phyloP scores from a whole-genome alignment of 2,329 filamentous ascomycete species.

The Ascosphaera apis region DNA sequence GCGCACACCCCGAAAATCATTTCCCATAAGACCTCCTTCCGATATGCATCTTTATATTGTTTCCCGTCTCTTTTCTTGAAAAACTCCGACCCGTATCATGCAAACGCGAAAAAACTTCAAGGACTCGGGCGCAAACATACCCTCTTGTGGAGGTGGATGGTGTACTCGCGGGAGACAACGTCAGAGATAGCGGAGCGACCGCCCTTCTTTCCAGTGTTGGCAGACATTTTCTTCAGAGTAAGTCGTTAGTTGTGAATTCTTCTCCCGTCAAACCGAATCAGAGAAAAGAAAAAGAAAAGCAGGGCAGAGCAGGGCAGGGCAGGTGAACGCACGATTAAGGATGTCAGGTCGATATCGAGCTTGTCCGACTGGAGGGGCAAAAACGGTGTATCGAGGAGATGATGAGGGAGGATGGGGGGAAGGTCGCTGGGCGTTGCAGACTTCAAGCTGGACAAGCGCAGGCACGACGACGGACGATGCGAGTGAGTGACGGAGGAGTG shows the following conservation, averaged over 20 bases:
- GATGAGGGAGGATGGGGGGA: too few relatives aligned
- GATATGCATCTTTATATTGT: conserved; percentile 2
- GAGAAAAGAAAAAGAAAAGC: background rate
- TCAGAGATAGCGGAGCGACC: conserved; percentile 89
- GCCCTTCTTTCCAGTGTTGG: conserved; percentile 40
- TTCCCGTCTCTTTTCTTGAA: conserved; percentile 2
- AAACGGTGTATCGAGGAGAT: too few relatives aligned
- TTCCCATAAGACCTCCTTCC: too few relatives aligned
- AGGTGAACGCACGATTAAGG: too few relatives aligned
- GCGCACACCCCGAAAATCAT: too few relatives aligned
- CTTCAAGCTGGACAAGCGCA: too few relatives aligned
- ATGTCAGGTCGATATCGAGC: too few relatives aligned
- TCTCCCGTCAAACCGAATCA: background rate
- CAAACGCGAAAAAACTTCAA: background rate
- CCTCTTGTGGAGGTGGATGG: conserved; percentile 99
- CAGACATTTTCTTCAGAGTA: conserved; percentile 42
- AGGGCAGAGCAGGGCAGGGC: background rate
- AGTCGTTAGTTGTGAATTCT: background rate
- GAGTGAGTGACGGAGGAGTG: too few relatives aligned
- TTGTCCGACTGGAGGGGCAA: too few relatives aligned
- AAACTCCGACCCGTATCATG: background rate
- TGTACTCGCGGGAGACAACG: conserved; percentile 99
- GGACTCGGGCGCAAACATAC: conserved; percentile 47
- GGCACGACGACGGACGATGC: too few relatives aligned
- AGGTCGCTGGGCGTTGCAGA: too few relatives aligned